A percentile compares a stretch with the other conserved stretches of the same genome.
phyloP scores from a whole-genome alignment of 2,329 filamentous ascomycete genomes.

The Venturia aucupariae region DNA sequence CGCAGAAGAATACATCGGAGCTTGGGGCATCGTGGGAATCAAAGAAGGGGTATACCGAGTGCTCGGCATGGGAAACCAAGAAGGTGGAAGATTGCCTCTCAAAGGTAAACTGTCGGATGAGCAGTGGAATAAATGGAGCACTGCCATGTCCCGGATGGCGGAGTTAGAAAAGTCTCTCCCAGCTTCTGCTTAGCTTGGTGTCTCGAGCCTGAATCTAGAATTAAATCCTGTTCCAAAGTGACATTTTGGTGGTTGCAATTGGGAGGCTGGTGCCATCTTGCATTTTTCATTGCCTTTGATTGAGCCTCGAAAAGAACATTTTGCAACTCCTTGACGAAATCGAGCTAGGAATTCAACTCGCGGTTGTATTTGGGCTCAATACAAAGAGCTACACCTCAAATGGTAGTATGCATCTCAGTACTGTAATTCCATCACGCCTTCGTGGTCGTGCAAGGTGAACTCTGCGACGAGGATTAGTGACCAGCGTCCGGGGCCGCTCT shows the following conservation, averaged over 20 bases:
- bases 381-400: not conserved
- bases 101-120: conserved; percentile 49
- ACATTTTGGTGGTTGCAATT: not conserved
- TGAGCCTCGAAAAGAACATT: not conserved
- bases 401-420: too few relatives aligned
- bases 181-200: not conserved
- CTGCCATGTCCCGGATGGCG: not conserved
- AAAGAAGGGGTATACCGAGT: conserved; percentile 54
- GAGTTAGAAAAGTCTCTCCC: not conserved
- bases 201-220: not conserved
- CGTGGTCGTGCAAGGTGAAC: not conserved
- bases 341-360: not conserved
- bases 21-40: conserved; percentile 53
- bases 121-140: conserved; percentile 42
- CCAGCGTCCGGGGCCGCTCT: not conserved
- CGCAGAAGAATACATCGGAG: conserved; percentile 53
- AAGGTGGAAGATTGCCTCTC: conserved; percentile 51
- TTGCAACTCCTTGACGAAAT: not conserved
- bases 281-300: not conserved
- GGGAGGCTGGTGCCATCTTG: not conserved
- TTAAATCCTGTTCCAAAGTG: not conserved
- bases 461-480: not conserved
- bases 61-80: conserved; percentile 47
- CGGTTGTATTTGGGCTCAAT: not conserved
- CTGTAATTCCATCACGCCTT: too few relatives aligned